Conservation (phyloP, 1,139 yeast species). For the Starmera stellimalicola region DNA sequence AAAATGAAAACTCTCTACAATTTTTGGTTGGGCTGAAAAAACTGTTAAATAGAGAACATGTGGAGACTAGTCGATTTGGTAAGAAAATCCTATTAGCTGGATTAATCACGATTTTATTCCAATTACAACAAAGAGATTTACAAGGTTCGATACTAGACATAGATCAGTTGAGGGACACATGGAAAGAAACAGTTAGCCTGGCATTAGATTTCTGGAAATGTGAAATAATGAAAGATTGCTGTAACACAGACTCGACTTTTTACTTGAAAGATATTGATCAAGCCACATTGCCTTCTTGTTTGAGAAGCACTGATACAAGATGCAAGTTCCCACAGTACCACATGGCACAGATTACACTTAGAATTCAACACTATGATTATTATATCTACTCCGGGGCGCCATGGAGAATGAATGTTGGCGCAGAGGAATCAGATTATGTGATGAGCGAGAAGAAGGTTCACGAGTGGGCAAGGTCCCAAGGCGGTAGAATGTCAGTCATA, state of each 20-base stretch:
- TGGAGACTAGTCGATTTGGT: slow-evolving; percentile 40
- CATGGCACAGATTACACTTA: slow-evolving; percentile 62
- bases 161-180: slow-evolving; percentile 35
- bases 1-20: slow-evolving; percentile 22
- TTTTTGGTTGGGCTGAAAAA: slow-evolving; percentile 49
- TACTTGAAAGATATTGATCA: slow-evolving; percentile 14
- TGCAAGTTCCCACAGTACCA: slow-evolving; percentile 58
- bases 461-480: slow-evolving; percentile 38
- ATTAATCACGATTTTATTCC: slow-evolving; percentile 55
- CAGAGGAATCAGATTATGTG: slow-evolving; percentile 44
- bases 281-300: slow-evolving; percentile 9
- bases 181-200: slow-evolving; percentile 56
- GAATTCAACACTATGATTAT: slow-evolving; percentile 68
- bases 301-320: slow-evolving; percentile 26
- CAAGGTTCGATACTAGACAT: slow-evolving; percentile 41
- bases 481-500: slow-evolving; percentile 41
- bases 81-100: slow-evolving; percentile 64
- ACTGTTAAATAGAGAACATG: slow-evolving; percentile 42
- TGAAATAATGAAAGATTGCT: slow-evolving; percentile 28
- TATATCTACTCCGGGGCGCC: slow-evolving; percentile 80
- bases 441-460: slow-evolving; percentile 42
- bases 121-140: slow-evolving; percentile 65
- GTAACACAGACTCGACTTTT: slow-evolving; percentile 22
- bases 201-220: slow-evolving; percentile 55
- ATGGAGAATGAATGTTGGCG: slow-evolving; percentile 68